Evolutionary conservation across 192 early-diverging fungal genomes (phyloP), one percentile per base, ranked within the genome.

Genomic region (Mortierella alpina): DNA sequence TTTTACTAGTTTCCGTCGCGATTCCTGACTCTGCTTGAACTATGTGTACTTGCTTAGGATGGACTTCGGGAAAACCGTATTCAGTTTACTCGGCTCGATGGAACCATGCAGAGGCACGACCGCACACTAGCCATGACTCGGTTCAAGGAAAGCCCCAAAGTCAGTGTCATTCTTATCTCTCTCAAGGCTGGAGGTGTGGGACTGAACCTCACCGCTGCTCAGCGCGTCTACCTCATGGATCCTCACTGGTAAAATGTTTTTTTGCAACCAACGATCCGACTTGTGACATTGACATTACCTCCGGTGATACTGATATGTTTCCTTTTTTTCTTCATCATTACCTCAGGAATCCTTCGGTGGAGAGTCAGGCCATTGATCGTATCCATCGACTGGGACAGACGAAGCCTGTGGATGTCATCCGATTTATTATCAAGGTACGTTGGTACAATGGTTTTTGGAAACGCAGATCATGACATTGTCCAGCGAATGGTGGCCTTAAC

Each of bases 311-410:
- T 13, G 56, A 18, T 52, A 53, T 2, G 83, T 42, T 18, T 85
- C 40, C 83, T 82, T 49, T 72, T 48, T 15, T 68, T n/a, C 45
- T 85, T 70, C 83, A 90, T 71, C 86, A 86, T 44, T 90, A 86
- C 61, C 89, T 78, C 82, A 79, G 92, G 94, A 95, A 94, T 70
- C 90, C 88, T 15, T 90, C 91, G n/a, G 90, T 93, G 18, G 92
- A 95, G 82, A 84, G 86, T 39, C 94, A 95, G 72, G 94, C 94
- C 0, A 91, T 95, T 48, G 94, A 95, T 73, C 91, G 94, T 66
- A 89, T 95, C 49, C 93, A 95, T 77, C 87, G 94, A n/a, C 78
- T 95, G 2, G 94, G 94, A 17, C 94, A 95, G 66, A 83, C 61
- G 39, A 75, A 84, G 40, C 86, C 90, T 0, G 89, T 93, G 17